A percentile compares a stretch with the other conserved stretches of the same genome.
These are phyloP conservation scores for Lactarius deliciosus DNA, from an alignment of 768 basidiomycete genomes.

Conservation along the genomic window DNA sequence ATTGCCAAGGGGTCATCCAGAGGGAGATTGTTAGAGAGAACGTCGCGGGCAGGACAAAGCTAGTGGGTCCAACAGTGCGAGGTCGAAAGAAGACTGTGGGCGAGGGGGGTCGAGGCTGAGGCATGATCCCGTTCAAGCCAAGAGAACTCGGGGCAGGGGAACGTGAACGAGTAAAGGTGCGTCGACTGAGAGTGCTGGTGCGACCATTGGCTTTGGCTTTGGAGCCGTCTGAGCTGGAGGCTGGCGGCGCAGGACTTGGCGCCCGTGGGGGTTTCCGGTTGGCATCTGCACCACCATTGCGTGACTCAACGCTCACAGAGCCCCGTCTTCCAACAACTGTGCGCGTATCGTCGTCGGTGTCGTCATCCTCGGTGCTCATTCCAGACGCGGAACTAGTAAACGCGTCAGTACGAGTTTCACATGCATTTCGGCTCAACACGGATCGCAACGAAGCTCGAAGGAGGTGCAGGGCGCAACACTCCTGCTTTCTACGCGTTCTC, in stretches of 20 bases:
- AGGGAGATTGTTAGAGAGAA: slow-evolving; percentile 47
- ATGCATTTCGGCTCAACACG: neutral
- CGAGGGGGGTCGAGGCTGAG: slow-evolving; percentile 40
- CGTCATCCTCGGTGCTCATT: slow-evolving; percentile 53
- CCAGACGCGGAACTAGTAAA: slow-evolving; percentile 48
- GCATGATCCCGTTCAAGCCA: slow-evolving; percentile 38
- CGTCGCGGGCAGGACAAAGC: slow-evolving; percentile 48
- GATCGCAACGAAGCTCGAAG: neutral
- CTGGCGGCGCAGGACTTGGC: slow-evolving; percentile 20
- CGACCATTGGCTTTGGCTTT: slow-evolving; percentile 43
- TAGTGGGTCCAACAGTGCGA: slow-evolving; percentile 34
- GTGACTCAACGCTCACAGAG: slow-evolving; percentile 18
- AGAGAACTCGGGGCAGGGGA: slow-evolving; percentile 53
- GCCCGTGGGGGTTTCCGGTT: slow-evolving; percentile 14
- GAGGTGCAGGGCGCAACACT: neutral
- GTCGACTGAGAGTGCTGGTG: slow-evolving; percentile 38
- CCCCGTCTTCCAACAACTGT: slow-evolving; percentile 22
- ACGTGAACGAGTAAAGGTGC: slow-evolving; percentile 68
- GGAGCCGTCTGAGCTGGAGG: slow-evolving; percentile 41
- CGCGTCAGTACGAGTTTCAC: neutral
- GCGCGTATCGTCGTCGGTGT: slow-evolving; percentile 51
- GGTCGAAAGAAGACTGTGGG: slow-evolving; percentile 46
- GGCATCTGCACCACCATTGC: slow-evolving; percentile 8
- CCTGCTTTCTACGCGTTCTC: neutral
- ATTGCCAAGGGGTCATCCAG: slow-evolving; percentile 42